Evolutionary conservation across 2,329 filamentous ascomycete species (phyloP).

Genomic region (Dryadomyces quercus-mongolicae): DNA sequence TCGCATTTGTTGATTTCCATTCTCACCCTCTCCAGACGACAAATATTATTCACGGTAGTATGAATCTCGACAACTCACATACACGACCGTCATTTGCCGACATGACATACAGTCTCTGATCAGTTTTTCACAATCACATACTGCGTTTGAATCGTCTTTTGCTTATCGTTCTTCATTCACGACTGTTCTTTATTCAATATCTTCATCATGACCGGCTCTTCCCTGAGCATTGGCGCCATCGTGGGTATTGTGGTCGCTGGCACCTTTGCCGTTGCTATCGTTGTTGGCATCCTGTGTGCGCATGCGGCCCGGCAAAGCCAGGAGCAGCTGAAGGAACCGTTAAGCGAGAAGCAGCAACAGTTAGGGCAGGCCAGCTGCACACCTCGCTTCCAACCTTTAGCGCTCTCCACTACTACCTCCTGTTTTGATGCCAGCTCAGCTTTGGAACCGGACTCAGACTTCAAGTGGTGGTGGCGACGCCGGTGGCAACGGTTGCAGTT

Average conservation of each 20-base stretch:
- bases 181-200: too few relatives aligned
- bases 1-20: conserved; percentile 1
- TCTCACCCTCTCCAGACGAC: neutral
- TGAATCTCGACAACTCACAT: neutral
- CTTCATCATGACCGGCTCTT: neutral
- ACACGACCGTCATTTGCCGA: neutral
- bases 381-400: too few relatives aligned
- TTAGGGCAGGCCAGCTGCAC: too few relatives aligned
- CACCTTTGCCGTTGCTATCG: conserved; percentile 31
- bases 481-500: conserved; percentile 7
- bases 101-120: neutral
- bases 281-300: conserved; percentile 29
- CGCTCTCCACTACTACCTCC: too few relatives aligned
- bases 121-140: neutral
- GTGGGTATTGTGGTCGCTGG: conserved; percentile 35
- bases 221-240: conserved; percentile 21
- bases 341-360: too few relatives aligned
- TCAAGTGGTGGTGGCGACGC: conserved; percentile 9
- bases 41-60: neutral
- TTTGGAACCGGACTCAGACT: neutral
- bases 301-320: conserved; percentile 19
- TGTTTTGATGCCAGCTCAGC: too few relatives aligned
- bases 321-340: neutral
- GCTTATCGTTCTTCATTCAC: neutral
- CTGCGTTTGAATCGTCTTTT: neutral